phyloP scores from a whole-genome alignment of 345 rosid species.

The Linum tenue region DNA sequence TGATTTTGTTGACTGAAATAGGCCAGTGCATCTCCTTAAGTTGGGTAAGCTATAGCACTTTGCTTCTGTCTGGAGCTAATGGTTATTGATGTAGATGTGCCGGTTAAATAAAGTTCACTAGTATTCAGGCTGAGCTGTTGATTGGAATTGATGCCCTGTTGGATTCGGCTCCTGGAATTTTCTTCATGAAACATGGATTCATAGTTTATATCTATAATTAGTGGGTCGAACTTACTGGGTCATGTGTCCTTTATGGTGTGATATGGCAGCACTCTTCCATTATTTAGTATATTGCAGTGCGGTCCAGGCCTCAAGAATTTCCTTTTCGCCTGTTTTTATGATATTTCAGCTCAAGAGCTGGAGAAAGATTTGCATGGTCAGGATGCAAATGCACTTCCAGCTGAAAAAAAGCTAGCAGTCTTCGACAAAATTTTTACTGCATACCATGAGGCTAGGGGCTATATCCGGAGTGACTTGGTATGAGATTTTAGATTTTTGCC shows the following conservation, averaged over 20 bases:
- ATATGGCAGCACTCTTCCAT: background rate
- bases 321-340: background rate
- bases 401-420: slow-evolving; percentile 67
- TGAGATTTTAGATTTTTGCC: slow-evolving; percentile 10
- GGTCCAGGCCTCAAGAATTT: background rate
- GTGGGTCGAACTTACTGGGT: background rate
- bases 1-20: background rate
- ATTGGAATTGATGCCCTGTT: too few species aligned
- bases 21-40: background rate
- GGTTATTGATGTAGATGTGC: background rate
- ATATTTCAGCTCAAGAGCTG: slow-evolving; percentile 81
- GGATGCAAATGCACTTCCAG: slow-evolving; percentile 52
- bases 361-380: slow-evolving; percentile 91
- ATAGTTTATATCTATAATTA: background rate
- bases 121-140: background rate
- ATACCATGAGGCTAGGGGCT: slow-evolving; percentile 88
- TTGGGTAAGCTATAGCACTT: background rate
- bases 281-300: background rate
- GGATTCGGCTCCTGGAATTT: background rate
- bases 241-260: background rate
- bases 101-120: background rate
- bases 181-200: background rate
- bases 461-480: slow-evolving; percentile 90
- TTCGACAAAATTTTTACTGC: slow-evolving; percentile 87
- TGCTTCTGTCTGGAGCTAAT: background rate